These are phyloP conservation scores for Cutaneotrichosporon sp. DNA, from an alignment of 1,284 basidiomycete genomes.

Conservation along the genomic window DNA sequence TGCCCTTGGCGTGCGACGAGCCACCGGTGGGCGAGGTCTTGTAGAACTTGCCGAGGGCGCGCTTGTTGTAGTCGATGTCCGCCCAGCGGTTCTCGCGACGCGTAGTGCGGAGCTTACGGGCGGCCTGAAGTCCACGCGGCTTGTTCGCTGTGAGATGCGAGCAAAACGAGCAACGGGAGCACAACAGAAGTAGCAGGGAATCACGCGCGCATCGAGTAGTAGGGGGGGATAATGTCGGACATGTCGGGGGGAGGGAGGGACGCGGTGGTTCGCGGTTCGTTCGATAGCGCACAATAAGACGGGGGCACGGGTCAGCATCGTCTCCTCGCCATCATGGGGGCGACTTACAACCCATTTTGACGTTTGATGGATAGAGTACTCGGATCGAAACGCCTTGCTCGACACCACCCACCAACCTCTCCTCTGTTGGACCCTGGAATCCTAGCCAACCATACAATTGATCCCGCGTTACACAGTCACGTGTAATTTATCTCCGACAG, in stretches of 20 bases:
- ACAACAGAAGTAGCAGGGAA: neutral
- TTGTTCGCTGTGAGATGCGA: conserved; percentile 66
- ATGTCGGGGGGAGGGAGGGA: neutral
- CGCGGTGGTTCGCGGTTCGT: neutral
- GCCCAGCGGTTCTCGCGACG: conserved; percentile 99
- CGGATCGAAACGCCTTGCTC: conserved; percentile 1
- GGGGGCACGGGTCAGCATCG: conserved; percentile 17
- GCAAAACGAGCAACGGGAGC: conserved; percentile 3
- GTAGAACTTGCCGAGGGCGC: conserved; percentile 99
- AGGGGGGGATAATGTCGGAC: neutral
- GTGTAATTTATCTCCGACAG: neutral
- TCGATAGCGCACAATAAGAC: neutral
- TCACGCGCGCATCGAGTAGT: neutral
- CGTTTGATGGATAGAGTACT: conserved; percentile 36
- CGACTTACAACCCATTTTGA: conserved; percentile 54
- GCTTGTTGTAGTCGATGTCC: conserved; percentile 99
- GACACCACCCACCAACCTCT: conserved; percentile 2
- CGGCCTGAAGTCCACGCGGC: conserved; percentile 99
- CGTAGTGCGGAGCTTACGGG: conserved; percentile 93
- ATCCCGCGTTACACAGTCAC: neutral
- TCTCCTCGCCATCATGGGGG: conserved; percentile 7
- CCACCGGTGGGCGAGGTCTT: conserved; percentile 99
- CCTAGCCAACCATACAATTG: neutral
- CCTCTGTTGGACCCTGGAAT: neutral
- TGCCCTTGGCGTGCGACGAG: conserved; percentile 99